Evolutionary conservation across 352 stramenopile genomes (phyloP), one percentile per base, ranked within the genome.

Genomic region (Pythium grandisporangium): DNA sequence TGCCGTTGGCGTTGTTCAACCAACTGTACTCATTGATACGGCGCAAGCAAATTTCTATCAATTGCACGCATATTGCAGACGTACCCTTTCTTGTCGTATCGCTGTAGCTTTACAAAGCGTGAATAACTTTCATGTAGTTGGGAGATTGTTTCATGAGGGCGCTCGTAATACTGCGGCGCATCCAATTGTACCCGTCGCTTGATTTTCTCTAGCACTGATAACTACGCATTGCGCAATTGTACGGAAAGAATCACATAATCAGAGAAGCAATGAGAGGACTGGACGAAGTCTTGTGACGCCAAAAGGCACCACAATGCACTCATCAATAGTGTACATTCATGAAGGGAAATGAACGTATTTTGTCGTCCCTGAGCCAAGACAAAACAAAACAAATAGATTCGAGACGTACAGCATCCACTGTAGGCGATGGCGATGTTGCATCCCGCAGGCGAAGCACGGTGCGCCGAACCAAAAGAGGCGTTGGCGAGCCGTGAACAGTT

Each of bases 41-140:
- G n/a, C n/a, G n/a, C n/a, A n/a, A n/a, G n/a, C n/a, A n/a, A n/a
- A n/a, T n/a, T n/a, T n/a, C n/a, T n/a, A n/a, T n/a, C n/a, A n/a
- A n/a, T n/a, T n/a, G n/a, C n/a, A n/a, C 6, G 11, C 20, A 19
- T 49, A 6, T 20, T 21, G 10, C 14, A 20, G 12, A 30, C 48
- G 35, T 52, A 91, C 78, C 65, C 82, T 45, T 84, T 83, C 55
- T 79, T 83, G 46, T 87, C 68, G 22, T 84, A 55, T 38, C 77
- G 72, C 30, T 74, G 79, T 30, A 84, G 73, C 44, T 80, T 77
- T 53, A 84, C 67, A 46, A 89, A 84, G 19, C 76, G 66, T 25
- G 70, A 86, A 54, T 86, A 92, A 21, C 75, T 57, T 44, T 88
- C 73, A n/a, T 92, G 73, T 4, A 92, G 54, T 11, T 62, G 60